Conservation (phyloP, 257 asterid species). For the Lavandula angustifolia region DNA sequence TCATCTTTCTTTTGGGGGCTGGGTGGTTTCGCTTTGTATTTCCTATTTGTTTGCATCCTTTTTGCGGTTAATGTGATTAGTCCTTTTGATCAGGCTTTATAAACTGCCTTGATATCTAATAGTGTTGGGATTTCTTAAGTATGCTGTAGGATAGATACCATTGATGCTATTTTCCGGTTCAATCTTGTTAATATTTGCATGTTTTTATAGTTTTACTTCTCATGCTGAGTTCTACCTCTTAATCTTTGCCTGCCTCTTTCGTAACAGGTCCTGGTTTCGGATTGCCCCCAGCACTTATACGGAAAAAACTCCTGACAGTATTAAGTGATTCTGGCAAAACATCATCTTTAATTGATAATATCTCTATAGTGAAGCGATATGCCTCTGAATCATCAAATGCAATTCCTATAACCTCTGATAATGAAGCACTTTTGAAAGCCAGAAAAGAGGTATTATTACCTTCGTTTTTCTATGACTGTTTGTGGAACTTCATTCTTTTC, state of each 20-base stretch:
- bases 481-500: not conserved
- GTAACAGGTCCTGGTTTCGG: constrained; percentile 87
- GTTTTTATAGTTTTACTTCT: not conserved
- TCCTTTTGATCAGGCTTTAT: not conserved
- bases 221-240: not conserved
- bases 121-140: not conserved
- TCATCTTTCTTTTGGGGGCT: too few relatives aligned
- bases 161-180: not conserved
- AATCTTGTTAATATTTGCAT: not conserved
- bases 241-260: constrained; percentile 26
- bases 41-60: too few relatives aligned
- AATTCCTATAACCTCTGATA: constrained; percentile 78
- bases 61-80: not conserved
- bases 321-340: constrained; percentile 82
- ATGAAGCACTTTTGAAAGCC: constrained; percentile 86
- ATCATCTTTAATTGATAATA: constrained; percentile 67
- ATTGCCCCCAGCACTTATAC: constrained; percentile 54
- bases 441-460: constrained; percentile 68
- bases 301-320: constrained; percentile 75
- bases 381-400: constrained; percentile 79
- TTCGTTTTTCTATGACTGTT: not conserved
- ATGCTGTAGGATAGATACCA: not conserved
- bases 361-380: constrained; percentile 69
- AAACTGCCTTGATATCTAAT: not conserved
- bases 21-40: too few relatives aligned